Base-by-base conservation (phyloP, 2,329 filamentous ascomycete species). In the Drechmeria coniospora region DNA sequence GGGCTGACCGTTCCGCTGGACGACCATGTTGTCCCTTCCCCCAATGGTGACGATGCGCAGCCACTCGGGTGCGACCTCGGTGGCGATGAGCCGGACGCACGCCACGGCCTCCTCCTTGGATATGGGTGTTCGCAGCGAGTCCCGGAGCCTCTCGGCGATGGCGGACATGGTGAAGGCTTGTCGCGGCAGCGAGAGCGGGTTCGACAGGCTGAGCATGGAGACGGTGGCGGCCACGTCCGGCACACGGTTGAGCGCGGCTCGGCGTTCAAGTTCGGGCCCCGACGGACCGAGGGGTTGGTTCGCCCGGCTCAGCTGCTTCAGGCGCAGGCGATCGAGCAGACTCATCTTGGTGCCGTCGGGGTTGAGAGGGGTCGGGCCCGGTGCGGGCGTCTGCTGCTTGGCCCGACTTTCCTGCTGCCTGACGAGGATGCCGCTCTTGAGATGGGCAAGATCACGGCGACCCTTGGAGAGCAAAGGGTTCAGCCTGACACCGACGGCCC, bases 251-350 rank as follows among this genome's bases (percentile, higher is more conserved):
- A 81, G 57, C 0, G 79, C 79, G 4, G 71, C 67, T 10, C 62
- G 65, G 9, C 75, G 73, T 35, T 67, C 57, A 3, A 79, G 53
- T 39, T 74, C 63, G 0, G 65, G 59, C 0, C 63, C 43, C 1
- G 73, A 61, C 1, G 77, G 56, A 0, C 75, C 71, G 0, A 63
- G 49, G 4, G 63, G 49, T 45, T 74, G 80, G 27, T 53, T 58
- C 7, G 58, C 50, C 39, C 65, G 65, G 46, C 67, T 59, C 38
- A 64, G 50, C 39, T 79, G 69, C 56, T 87, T 87, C 30, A 66
- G 61, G 36, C 78, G 74, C 36, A 92, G 68, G 26, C 79, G 75
- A 48, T 86, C 79, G 32, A 90, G 62, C 15, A 92, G 68, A 29
- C 69, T 71, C 57, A 78, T 73, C 54, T 74, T 61, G 25, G 52